Percentiles rank a stretch among this genome's conserved stretches.
phyloP scores from a whole-genome alignment of 176 grass and related monocot genomes.

The Zea luxurians region DNA sequence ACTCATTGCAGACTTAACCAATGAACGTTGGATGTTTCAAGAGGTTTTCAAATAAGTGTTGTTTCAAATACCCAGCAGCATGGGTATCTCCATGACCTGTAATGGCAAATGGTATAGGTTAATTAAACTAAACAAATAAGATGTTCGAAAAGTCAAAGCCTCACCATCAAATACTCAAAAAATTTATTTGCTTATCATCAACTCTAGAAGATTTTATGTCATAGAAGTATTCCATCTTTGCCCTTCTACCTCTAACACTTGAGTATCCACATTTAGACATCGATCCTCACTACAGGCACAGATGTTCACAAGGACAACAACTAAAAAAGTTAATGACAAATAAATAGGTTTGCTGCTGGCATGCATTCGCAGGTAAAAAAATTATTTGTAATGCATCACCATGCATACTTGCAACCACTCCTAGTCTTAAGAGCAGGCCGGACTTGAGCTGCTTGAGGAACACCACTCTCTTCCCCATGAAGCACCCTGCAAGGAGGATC shows the following conservation, averaged over 20 bases:
- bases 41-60: slow-evolving; percentile 81
- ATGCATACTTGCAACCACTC: neutral
- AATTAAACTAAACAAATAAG: slow-evolving; percentile 18
- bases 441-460: too few relatives aligned
- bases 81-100: slow-evolving; percentile 82
- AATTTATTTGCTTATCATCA: slow-evolving; percentile 58
- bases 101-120: slow-evolving; percentile 39
- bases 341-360: slow-evolving; percentile 10
- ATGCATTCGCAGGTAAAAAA: slow-evolving; percentile 25
- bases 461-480: too few relatives aligned
- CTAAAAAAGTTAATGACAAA: slow-evolving; percentile 19
- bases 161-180: slow-evolving; percentile 93
- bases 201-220: slow-evolving; percentile 61
- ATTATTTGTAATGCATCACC: neutral
- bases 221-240: slow-evolving; percentile 77
- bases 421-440: too few relatives aligned
- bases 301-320: slow-evolving; percentile 34
- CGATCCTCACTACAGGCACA: slow-evolving; percentile 66
- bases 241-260: slow-evolving; percentile 83
- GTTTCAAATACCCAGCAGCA: slow-evolving; percentile 77
- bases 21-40: slow-evolving; percentile 75
- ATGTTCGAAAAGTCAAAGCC: slow-evolving; percentile 25
- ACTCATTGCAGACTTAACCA: slow-evolving; percentile 75
- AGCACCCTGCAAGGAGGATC: too few relatives aligned
- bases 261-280: slow-evolving; percentile 74